A percentile compares a stretch with the other conserved stretches of the same genome.
These are phyloP conservation scores for Capsella rubella DNA, from an alignment of 441 rosid species.

Conservation along the genomic window DNA sequence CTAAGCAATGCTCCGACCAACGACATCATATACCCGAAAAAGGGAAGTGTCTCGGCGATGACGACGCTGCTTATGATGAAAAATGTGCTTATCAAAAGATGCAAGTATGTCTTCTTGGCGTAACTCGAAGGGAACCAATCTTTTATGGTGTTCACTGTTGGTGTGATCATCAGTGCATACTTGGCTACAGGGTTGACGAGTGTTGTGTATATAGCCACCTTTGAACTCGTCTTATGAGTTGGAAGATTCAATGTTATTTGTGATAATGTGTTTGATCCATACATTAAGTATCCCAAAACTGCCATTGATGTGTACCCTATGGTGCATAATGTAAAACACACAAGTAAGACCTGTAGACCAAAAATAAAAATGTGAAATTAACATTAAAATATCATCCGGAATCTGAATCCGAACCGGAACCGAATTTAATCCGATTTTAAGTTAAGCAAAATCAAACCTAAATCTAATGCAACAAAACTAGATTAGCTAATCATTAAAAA, in stretches of 20 bases:
- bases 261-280: slow-evolving; percentile 49
- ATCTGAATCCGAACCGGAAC: too few species aligned
- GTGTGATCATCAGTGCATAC: slow-evolving; percentile 48
- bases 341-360: slow-evolving; percentile 42
- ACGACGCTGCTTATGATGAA: slow-evolving; percentile 44
- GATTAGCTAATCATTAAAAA: not conserved
- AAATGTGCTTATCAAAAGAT: slow-evolving; percentile 41
- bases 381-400: not conserved
- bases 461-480: too few species aligned
- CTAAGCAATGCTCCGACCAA: slow-evolving; percentile 47
- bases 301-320: slow-evolving; percentile 50
- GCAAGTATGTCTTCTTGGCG: slow-evolving; percentile 38
- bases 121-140: slow-evolving; percentile 42
- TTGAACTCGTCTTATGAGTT: slow-evolving; percentile 41
- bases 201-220: slow-evolving; percentile 52
- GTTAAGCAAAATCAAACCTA: too few species aligned
- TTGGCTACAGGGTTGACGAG: slow-evolving; percentile 49
- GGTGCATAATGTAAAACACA: slow-evolving; percentile 51
- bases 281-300: slow-evolving; percentile 48
- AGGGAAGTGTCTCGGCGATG: slow-evolving; percentile 45
- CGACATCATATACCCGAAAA: slow-evolving; percentile 48
- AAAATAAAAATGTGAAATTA: not conserved
- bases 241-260: slow-evolving; percentile 54
- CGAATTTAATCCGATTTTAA: too few species aligned
- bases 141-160: slow-evolving; percentile 43